Evolutionary conservation across 345 rosid genomes (phyloP).

Genomic region (Linum tenue): DNA sequence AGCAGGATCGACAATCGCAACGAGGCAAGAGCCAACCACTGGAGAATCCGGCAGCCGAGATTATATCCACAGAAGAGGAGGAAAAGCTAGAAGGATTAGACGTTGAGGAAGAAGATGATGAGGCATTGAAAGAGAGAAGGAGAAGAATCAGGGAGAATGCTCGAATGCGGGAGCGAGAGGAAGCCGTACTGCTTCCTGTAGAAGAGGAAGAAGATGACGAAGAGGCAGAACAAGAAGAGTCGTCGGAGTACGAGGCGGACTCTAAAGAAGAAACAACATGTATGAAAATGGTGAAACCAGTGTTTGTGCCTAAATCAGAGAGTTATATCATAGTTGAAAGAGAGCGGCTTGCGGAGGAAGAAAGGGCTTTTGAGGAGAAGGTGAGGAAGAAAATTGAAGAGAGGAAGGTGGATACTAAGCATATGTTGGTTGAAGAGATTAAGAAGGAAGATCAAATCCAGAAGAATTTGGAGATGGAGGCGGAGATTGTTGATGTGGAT

Average conservation of each 20-base stretch:
- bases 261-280: constrained; percentile 56
- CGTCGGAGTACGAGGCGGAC: constrained; percentile 67
- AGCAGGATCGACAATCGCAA: constrained; percentile 49
- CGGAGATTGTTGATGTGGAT: constrained; percentile 58
- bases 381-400: constrained; percentile 48
- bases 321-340: constrained; percentile 68
- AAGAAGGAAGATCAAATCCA: constrained; percentile 52
- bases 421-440: constrained; percentile 58
- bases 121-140: constrained; percentile 48
- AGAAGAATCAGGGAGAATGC: constrained; percentile 41
- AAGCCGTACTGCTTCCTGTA: constrained; percentile 38
- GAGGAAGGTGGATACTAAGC: constrained; percentile 55
- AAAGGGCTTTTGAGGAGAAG: constrained; percentile 49
- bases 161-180: constrained; percentile 43
- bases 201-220: constrained; percentile 57
- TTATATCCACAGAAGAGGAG: constrained; percentile 52
- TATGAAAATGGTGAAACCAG: constrained; percentile 56
- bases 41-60: constrained; percentile 37
- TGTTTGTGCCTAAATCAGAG: constrained; percentile 59
- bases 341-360: constrained; percentile 58
- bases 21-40: constrained; percentile 61
- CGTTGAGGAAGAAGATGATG: constrained; percentile 57
- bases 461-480: constrained; percentile 52
- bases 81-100: constrained; percentile 41
- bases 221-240: constrained; percentile 52